A percentile compares a stretch with the other conserved stretches of the same genome.
Conservation (phyloP, 2,329 filamentous ascomycete genomes). For the Thielaviopsis musarum region DNA sequence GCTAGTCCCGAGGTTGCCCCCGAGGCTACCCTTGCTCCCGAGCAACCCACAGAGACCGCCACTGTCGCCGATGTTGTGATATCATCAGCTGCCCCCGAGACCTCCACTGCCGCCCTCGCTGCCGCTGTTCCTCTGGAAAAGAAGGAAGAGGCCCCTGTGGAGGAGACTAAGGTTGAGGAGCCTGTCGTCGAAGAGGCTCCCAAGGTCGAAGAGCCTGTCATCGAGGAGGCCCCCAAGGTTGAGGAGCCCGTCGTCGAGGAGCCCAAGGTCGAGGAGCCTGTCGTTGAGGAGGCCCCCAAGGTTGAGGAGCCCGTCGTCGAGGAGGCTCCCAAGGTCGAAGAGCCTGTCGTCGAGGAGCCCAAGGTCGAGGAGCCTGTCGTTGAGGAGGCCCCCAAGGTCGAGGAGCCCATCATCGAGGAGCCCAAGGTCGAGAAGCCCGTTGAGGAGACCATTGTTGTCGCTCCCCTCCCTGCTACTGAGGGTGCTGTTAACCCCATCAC, state of each 20-base stretch:
- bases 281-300: neutral
- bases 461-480: slow-evolving; percentile 44
- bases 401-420: no score
- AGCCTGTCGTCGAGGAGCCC: slow-evolving; percentile 3
- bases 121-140: slow-evolving; percentile 8
- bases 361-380: slow-evolving; percentile 7
- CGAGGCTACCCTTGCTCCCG: neutral
- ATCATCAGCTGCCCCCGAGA: neutral
- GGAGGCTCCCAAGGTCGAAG: slow-evolving; percentile 7
- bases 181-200: slow-evolving; percentile 40
- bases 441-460: slow-evolving; percentile 35
- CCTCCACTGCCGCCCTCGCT: slow-evolving; percentile 2
- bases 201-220: slow-evolving; percentile 65
- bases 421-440: neutral
- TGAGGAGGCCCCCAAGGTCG: slow-evolving; percentile 2
- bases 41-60: neutral
- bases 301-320: slow-evolving; percentile 2
- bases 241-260: slow-evolving; percentile 27
- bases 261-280: slow-evolving; percentile 9
- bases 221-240: slow-evolving; percentile 63
- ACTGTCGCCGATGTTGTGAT: slow-evolving; percentile 4
- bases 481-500: slow-evolving; percentile 63
- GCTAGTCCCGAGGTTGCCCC: neutral
- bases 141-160: slow-evolving; percentile 19
- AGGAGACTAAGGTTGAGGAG: slow-evolving; percentile 57